A percentile compares a stretch with the other conserved stretches of the same genome.
Evolutionary conservation across 805 yeast genomes (phyloP).

Genomic region (Pichia nakasei): DNA sequence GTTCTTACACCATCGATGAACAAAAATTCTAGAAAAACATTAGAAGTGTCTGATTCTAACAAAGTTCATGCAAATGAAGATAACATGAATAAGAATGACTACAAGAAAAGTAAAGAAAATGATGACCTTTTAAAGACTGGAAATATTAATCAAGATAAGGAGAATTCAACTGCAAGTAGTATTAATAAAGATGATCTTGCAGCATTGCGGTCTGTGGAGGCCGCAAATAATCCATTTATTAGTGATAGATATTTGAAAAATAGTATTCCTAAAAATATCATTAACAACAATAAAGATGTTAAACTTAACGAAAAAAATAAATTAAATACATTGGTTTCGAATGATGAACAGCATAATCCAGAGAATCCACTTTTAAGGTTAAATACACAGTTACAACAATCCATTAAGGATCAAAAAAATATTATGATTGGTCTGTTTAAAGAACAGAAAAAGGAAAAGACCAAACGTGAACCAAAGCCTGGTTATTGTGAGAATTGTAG

Average conservation of each 20-base stretch:
- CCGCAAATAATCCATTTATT: constrained; percentile 3
- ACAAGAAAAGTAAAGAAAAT: not conserved
- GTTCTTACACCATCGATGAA: constrained; percentile 5
- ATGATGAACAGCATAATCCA: not conserved
- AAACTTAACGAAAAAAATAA: not conserved
- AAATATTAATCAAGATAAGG: not conserved
- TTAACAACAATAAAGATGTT: not conserved
- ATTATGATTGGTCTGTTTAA: constrained; percentile 3
- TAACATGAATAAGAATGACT: not conserved
- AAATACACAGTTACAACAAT: not conserved
- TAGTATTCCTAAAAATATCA: not conserved
- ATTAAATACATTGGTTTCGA: not conserved
- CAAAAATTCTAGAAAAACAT: not conserved
- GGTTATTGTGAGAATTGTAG: constrained; percentile 96
- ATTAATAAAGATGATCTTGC: constrained; percentile 7
- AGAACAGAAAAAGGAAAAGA: constrained; percentile 10
- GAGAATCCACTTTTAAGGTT: constrained; percentile 3
- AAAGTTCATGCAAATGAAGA: not conserved
- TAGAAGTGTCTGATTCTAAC: not conserved
- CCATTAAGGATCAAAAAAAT: not conserved
- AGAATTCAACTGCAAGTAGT: not conserved
- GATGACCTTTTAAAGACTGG: not conserved
- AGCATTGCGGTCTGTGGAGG: constrained; percentile 11
- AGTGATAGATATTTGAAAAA: constrained; percentile 1
- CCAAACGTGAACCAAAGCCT: constrained; percentile 28